Conservation (phyloP, 75 land plant species). For the Cunninghamia lanceolata region DNA sequence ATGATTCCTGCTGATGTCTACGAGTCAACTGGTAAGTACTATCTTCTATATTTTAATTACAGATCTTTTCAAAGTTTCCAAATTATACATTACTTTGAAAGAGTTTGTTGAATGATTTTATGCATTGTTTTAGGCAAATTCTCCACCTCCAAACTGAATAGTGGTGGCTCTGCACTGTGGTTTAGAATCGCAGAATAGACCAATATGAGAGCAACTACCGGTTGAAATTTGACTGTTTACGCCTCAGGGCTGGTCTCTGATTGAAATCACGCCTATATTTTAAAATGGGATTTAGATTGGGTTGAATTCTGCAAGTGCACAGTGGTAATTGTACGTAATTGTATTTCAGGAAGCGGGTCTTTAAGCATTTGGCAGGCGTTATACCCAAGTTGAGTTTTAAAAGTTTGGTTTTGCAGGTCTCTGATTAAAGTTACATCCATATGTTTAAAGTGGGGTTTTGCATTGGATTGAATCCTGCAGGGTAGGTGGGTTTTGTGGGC, state of each 20-base stretch:
- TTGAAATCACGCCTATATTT: neutral
- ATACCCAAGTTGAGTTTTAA: neutral
- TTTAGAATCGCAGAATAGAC: neutral
- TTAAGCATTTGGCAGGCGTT: neutral
- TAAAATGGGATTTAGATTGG: neutral
- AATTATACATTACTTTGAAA: neutral
- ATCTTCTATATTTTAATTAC: neutral
- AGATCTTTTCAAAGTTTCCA: neutral
- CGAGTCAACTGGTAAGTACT: neutral
- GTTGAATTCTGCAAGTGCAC: neutral
- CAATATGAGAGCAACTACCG: neutral
- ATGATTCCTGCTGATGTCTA: too few species aligned
- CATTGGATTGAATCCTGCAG: neutral
- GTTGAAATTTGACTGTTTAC: neutral
- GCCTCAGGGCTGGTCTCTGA: neutral
- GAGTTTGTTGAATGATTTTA: too few species aligned
- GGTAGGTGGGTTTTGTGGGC: neutral
- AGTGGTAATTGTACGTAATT: neutral
- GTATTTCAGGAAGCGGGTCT: neutral
- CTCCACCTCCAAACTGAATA: neutral
- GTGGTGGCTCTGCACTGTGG: neutral
- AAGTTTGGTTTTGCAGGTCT: neutral
- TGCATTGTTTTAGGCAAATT: neutral
- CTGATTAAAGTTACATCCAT: neutral
- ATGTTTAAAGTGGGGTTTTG: too few species aligned